Conservation (phyloP, 2,329 filamentous ascomycete genomes). For the Neopestalotiopsis clavispora region DNA sequence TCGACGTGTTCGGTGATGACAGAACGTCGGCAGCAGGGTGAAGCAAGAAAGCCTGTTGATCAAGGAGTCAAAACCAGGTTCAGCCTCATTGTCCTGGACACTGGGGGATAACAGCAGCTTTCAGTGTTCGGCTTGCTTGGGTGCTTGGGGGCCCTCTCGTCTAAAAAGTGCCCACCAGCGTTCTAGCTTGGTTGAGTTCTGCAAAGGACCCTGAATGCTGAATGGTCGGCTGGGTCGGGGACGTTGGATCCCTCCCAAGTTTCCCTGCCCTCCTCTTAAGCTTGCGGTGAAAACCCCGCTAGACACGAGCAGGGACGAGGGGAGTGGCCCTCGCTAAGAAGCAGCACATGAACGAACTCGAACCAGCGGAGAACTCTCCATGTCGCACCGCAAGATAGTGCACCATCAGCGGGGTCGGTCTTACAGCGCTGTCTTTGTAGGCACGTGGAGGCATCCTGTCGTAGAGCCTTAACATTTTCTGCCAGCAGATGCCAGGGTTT, state of each 20-base stretch:
- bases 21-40: constrained; percentile 8
- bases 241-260: constrained; percentile 17
- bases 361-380: background rate
- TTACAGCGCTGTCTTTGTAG: background rate
- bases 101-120: background rate
- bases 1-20: constrained; percentile 14
- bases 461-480: background rate
- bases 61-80: constrained; percentile 12
- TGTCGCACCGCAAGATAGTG: background rate
- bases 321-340: background rate
- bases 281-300: background rate
- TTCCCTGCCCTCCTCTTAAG: background rate
- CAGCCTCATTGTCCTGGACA: constrained; percentile 14
- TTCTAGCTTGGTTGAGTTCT: background rate
- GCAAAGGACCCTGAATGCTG: constrained; percentile 1
- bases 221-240: background rate
- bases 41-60: background rate
- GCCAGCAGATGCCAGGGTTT: too few species aligned
- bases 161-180: background rate
- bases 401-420: constrained; percentile 3
- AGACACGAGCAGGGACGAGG: background rate
- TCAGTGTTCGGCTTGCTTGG: background rate
- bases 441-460: background rate
- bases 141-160: background rate
- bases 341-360: background rate